A percentile compares a stretch with the other conserved stretches of the same genome.
These are phyloP conservation scores for Fusarium pseudoanthophilum DNA, from an alignment of 2,329 filamentous ascomycete genomes.

Conservation along the genomic window DNA sequence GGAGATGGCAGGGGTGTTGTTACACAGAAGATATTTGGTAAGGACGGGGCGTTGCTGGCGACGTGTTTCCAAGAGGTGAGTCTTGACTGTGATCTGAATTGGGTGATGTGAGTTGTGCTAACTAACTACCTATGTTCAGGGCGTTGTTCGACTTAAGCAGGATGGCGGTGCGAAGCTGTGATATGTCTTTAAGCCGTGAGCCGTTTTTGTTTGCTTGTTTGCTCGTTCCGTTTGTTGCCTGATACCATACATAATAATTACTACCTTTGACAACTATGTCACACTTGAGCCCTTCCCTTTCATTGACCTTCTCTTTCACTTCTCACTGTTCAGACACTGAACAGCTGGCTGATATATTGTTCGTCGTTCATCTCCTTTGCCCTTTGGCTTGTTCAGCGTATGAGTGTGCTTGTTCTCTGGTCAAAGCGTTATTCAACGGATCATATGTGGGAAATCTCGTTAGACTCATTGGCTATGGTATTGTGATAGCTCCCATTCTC, in stretches of 20 bases:
- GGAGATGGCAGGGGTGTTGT: constrained; percentile 82
- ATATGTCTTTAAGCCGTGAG: neutral
- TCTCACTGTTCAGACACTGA: neutral
- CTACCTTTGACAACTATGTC: neutral
- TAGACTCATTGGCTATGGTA: neutral
- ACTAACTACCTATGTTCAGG: constrained; percentile 50
- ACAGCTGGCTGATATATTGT: neutral
- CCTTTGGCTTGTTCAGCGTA: neutral
- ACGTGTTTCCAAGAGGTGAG: constrained; percentile 83
- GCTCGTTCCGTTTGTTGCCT: neutral
- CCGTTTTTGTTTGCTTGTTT: neutral
- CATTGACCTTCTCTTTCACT: neutral
- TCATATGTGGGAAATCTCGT: neutral
- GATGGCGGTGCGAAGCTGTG: constrained; percentile 51
- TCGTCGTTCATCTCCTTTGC: neutral
- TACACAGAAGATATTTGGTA: constrained; percentile 76
- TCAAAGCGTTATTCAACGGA: neutral
- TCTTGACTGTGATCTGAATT: constrained; percentile 35
- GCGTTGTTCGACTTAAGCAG: constrained; percentile 62
- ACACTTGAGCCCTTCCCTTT: neutral
- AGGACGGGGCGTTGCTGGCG: constrained; percentile 77
- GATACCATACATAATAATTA: constrained; percentile 14
- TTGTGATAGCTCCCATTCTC: neutral
- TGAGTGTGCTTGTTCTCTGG: neutral
- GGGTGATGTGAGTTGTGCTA: constrained; percentile 22